Base-by-base conservation (phyloP, 306 rosid species). In the Cucumis hystrix region DNA sequence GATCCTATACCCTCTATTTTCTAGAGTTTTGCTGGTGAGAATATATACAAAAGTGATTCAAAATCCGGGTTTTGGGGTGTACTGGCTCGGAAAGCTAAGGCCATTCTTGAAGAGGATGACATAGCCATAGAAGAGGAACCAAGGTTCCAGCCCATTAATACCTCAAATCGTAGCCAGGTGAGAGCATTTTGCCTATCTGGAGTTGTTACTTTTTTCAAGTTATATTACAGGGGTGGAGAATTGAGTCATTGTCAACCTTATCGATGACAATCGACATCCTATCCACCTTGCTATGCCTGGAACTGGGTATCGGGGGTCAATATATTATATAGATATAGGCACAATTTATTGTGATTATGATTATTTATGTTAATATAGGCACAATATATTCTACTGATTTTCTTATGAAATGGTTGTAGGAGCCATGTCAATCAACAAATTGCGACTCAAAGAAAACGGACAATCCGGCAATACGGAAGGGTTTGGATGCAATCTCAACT, bases 61-160 rank as follows among this genome's bases (percentile, higher is more conserved):
- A 90, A 86, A 79, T 71, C 89, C 1, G 97, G 99, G 76, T 92
- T 95, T 71, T 92, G 99, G 99, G 97, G 97, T 28, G 90, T 89
- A 10, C 80, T 95, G 58, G 93, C 96, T 20, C 89, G 91, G 60
- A 92, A 91, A 76, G 98, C 99, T 8, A 92, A 91, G 85, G 88
- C 98, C 79, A 92, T 95, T 67, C 80, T 92, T 21, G 99, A 95
- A 33, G 98, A 95, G 18, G 93, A 87, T 54, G 76, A 81, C 76
- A 61, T 83, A 43, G 82, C 81, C 20, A 80, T 64, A 43, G 83
- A 82, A 43, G 59, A 45, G 52, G 83, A 81, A 20, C 56, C 79
- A 37, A 69, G 83, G 79, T 85, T 93, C 15, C 72, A 58, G 63
- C 66, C 87, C 25, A 66, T 75, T 49, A 63, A 63, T 79, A 71